Evolutionary conservation across 176 grass and related monocot genomes (phyloP).

Genomic region (Oryza punctata): DNA sequence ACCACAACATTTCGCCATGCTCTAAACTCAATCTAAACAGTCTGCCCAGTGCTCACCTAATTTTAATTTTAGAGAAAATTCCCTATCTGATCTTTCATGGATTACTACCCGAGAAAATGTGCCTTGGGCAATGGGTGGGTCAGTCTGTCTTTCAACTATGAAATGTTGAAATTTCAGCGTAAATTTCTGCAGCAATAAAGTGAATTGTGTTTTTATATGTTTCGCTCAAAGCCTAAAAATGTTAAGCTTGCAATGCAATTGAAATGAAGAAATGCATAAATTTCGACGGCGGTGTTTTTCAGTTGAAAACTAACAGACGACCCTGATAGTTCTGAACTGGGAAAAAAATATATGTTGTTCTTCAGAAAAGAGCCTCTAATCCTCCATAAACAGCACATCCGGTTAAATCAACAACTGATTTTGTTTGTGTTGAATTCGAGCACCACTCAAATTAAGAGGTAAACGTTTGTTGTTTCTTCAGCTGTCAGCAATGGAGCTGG

Average conservation of each 20-base stretch:
- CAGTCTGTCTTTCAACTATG: background rate
- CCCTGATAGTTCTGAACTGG: no score
- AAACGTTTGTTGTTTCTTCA: no score
- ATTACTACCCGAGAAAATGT: background rate
- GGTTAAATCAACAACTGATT: no score
- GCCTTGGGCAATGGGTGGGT: background rate
- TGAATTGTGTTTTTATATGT: background rate
- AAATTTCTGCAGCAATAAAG: background rate
- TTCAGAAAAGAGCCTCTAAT: no score
- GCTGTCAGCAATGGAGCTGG: no score
- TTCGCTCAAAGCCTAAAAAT: background rate
- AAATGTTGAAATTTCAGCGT: no score
- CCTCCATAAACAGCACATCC: no score
- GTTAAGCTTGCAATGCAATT: background rate
- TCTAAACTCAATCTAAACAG: background rate
- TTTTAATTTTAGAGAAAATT: background rate
- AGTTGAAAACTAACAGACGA: background rate
- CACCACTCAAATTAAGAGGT: no score
- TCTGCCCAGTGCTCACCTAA: background rate
- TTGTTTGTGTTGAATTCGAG: no score
- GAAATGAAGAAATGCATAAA: background rate
- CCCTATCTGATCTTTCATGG: background rate
- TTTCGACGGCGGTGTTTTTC: background rate
- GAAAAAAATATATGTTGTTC: no score
- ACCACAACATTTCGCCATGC: background rate